These are phyloP conservation scores for Leccinum olivaceopallidum DNA, from an alignment of 768 basidiomycete genomes.

Conservation along the genomic window DNA sequence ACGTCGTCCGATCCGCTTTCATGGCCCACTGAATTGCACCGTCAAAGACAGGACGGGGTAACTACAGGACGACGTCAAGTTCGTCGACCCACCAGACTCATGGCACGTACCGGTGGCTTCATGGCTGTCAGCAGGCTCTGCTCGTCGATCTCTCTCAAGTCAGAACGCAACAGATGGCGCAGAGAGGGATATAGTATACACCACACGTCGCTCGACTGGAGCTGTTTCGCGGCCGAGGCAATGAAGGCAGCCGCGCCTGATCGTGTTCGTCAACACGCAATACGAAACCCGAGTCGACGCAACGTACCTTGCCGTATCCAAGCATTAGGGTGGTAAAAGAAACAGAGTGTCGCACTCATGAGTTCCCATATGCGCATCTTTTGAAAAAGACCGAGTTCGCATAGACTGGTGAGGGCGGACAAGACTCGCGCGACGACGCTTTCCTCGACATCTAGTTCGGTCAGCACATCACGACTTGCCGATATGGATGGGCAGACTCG, in stretches of 20 bases:
- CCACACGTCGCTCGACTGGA: slow-evolving; percentile 91
- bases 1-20: slow-evolving; percentile 75
- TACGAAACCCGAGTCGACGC: neutral
- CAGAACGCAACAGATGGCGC: slow-evolving; percentile 81
- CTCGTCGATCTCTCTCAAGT: slow-evolving; percentile 74
- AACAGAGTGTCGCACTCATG: slow-evolving; percentile 83
- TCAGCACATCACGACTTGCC: slow-evolving; percentile 7
- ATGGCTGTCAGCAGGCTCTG: slow-evolving; percentile 71
- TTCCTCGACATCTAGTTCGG: slow-evolving; percentile 84
- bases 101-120: slow-evolving; percentile 68
- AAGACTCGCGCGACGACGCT: slow-evolving; percentile 90
- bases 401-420: slow-evolving; percentile 82
- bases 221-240: slow-evolving; percentile 77
- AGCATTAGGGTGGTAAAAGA: slow-evolving; percentile 91
- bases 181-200: slow-evolving; percentile 94
- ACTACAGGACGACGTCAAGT: slow-evolving; percentile 30
- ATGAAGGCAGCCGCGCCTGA: slow-evolving; percentile 87
- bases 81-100: neutral
- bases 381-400: slow-evolving; percentile 86
- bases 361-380: slow-evolving; percentile 98
- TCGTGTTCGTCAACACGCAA: slow-evolving; percentile 5
- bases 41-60: slow-evolving; percentile 76
- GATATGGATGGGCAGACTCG: slow-evolving; percentile 33
- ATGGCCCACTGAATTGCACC: slow-evolving; percentile 88
- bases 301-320: slow-evolving; percentile 92